These are phyloP conservation scores for Hemileia vastatrix DNA, from an alignment of 1,284 basidiomycete species.

Conservation along the genomic window DNA sequence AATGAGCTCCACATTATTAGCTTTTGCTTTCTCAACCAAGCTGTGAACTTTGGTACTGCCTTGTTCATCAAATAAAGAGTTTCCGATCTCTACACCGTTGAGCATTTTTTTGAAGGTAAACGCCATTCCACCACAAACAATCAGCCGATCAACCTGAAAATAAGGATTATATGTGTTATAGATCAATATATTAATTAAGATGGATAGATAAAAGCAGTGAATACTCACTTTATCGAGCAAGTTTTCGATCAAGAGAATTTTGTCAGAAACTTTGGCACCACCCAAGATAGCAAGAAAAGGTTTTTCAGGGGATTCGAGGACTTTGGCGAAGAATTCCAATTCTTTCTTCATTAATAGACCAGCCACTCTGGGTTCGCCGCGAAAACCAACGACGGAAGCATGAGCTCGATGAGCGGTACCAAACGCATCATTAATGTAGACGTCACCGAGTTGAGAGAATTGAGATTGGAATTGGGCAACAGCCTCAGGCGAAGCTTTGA, in stretches of 20 bases:
- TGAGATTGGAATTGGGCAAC: conserved; percentile 76
- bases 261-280: conserved; percentile 97
- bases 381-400: conserved; percentile 95
- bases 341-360: conserved; percentile 99
- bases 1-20: conserved; percentile 85
- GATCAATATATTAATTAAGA: conserved; percentile 6
- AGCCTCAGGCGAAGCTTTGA: conserved; percentile 73
- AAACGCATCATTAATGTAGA: conserved; percentile 98
- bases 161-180: conserved; percentile 2
- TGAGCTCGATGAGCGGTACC: conserved; percentile 97
- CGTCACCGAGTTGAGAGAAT: conserved; percentile 84
- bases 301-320: conserved; percentile 82
- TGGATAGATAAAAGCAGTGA: not conserved
- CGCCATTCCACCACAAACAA: conserved; percentile 97
- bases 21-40: conserved; percentile 85
- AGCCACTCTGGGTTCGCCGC: conserved; percentile 83
- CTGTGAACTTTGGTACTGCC: conserved; percentile 77
- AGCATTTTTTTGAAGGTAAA: conserved; percentile 98
- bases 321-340: conserved; percentile 97
- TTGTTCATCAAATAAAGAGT: conserved; percentile 84
- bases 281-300: conserved; percentile 98
- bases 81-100: conserved; percentile 76
- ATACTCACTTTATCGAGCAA: conserved; percentile 81
- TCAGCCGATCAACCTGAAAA: conserved; percentile 78
- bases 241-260: conserved; percentile 97